Evolutionary conservation across 805 yeast genomes (phyloP).

Genomic region (Scheffersomyces amazonensis): DNA sequence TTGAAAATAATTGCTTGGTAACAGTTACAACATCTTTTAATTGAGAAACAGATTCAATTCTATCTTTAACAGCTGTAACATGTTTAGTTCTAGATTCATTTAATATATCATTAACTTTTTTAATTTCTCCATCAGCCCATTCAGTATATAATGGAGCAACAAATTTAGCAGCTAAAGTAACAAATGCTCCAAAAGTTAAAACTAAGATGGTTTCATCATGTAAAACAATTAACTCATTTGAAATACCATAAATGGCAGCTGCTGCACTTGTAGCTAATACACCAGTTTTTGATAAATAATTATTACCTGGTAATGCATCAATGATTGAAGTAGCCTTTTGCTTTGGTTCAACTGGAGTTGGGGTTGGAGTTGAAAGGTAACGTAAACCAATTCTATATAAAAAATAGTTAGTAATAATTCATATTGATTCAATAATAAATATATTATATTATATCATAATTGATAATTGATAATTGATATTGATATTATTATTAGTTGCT

Average conservation of each 20-base stretch:
- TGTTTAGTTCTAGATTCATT: constrained; percentile 88
- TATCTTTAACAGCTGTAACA: constrained; percentile 86
- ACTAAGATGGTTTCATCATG: constrained; percentile 92
- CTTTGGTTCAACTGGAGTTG: constrained; percentile 80
- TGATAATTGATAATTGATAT: too few species aligned
- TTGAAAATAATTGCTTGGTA: constrained; percentile 87
- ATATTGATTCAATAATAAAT: background rate
- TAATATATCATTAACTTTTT: constrained; percentile 75
- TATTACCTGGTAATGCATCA: constrained; percentile 91
- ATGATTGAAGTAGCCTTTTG: constrained; percentile 86
- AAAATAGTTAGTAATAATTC: constrained; percentile 25
- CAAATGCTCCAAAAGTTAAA: constrained; percentile 74
- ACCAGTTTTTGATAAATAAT: constrained; percentile 87
- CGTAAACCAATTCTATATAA: constrained; percentile 55
- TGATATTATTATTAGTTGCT: background rate
- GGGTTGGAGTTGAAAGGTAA: constrained; percentile 63
- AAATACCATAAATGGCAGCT: constrained; percentile 89
- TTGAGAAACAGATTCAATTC: constrained; percentile 85
- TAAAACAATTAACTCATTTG: constrained; percentile 87
- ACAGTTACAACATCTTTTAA: constrained; percentile 89
- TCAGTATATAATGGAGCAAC: constrained; percentile 94
- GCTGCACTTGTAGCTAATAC: constrained; percentile 93
- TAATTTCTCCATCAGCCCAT: constrained; percentile 85
- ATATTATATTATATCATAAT: background rate
- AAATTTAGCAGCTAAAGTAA: constrained; percentile 74